A percentile compares a stretch with the other conserved stretches of the same genome.
These are phyloP conservation scores for Trichosanthes cucumerina DNA, from an alignment of 306 rosid species.

Conservation along the genomic window DNA sequence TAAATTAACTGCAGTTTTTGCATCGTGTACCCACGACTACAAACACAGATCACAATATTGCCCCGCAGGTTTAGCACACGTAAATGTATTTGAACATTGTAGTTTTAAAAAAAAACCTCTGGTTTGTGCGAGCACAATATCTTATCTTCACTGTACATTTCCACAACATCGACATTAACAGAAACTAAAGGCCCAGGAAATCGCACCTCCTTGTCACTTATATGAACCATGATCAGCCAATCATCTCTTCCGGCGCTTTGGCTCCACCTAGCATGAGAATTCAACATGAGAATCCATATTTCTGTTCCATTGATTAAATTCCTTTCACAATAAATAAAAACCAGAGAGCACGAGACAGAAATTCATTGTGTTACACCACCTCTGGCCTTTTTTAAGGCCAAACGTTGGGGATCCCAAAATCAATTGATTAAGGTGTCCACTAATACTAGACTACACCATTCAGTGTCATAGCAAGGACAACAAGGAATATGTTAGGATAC, in stretches of 20 bases:
- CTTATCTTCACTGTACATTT: conserved; percentile 47
- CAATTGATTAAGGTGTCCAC: neutral
- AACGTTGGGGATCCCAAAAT: neutral
- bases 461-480: neutral
- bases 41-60: conserved; percentile 33
- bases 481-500: too few relatives aligned
- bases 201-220: conserved; percentile 24
- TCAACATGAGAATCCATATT: neutral
- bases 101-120: conserved; percentile 19
- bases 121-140: conserved; percentile 46
- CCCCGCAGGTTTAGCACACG: conserved; percentile 29
- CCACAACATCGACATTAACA: conserved; percentile 25
- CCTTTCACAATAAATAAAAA: neutral
- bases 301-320: neutral
- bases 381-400: neutral
- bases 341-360: neutral
- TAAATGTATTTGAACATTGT: conserved; percentile 23
- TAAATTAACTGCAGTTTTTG: conserved; percentile 9
- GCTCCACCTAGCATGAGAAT: conserved; percentile 30
- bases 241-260: conserved; percentile 54
- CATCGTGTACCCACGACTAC: conserved; percentile 16
- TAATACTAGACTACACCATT: neutral
- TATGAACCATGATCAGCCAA: conserved; percentile 9
- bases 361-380: neutral
- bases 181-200: conserved; percentile 28